Evolutionary conservation across 345 rosid species (phyloP), one percentile per base, ranked within the genome.

Genomic region (Linum lewisii): DNA sequence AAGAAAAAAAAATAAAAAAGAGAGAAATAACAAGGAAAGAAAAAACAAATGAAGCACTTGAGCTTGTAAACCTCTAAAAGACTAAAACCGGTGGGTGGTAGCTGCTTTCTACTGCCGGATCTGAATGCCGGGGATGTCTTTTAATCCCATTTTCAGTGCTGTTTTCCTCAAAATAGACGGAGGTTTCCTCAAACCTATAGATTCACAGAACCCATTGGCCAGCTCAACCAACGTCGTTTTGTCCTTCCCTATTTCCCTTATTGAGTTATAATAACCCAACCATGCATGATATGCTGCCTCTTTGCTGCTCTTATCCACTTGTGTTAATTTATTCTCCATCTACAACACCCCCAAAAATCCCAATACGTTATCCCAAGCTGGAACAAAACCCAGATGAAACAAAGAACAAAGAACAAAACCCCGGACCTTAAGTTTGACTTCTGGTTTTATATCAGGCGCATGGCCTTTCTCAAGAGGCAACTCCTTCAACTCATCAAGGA

Each of bases 241-340:
- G 60, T 87, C 96, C 65, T 97, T 71, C 60, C 97, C 90, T 16
- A 83, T 87, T 75, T 85, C 83, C 58, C 81, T 72, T 73, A 94
- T 80, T 2, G 97, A 90, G 77, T 81, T 90, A 58, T 93, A 94
- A 51, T 90, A 94, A 37, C 90, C 92, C 44, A 94, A 90, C 96
- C 99, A 94, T 52, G 95, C 87, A 76, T 87, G 95, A 77, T 87
- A 94, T 16, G 97, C 97, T 58, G 84, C 97, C 80, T 94, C 99
- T 78, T 85, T 90, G 58, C 84, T 64, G 63, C 86, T 85, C 29
- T 72, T 77, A 70, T 87, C 99, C 51, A 94, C 70, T 78, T 80
- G 87, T 38, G 69, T 73, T 77, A 94, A 66, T 2, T 90, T 79
- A 44, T 67, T 55, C 25, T 84, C 90, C 70, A 84, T 63, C 99